phyloP scores from a whole-genome alignment of 2,329 filamentous ascomycete species.

The Diplodia seriata region DNA sequence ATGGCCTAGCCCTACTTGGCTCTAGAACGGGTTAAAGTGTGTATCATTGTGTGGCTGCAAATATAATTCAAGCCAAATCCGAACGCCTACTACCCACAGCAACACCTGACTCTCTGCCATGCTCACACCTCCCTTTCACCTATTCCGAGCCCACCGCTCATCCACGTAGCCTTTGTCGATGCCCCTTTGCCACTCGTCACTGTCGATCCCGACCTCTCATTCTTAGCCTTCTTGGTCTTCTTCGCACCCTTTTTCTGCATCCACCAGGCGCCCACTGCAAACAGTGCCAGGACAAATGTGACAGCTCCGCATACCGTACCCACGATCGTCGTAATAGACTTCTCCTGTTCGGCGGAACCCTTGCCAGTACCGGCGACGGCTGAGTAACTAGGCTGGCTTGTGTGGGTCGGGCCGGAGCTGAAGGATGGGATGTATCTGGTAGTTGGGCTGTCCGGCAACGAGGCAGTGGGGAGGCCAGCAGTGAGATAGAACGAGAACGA shows the following conservation, averaged over 20 bases:
- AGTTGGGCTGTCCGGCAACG: background rate
- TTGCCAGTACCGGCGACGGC: background rate
- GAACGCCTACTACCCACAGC: background rate
- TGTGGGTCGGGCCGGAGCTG: background rate
- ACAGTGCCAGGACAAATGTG: background rate
- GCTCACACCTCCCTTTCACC: background rate
- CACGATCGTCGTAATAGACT: background rate
- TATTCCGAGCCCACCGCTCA: background rate
- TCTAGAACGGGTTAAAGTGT: background rate
- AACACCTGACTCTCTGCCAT: background rate
- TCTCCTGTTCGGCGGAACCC: background rate
- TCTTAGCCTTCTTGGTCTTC: conserved; percentile 13
- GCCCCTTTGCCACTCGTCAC: background rate
- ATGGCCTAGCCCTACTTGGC: background rate
- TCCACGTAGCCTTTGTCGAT: background rate
- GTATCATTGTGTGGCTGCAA: background rate
- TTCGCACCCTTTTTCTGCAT: background rate
- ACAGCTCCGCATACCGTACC: conserved; percentile 2
- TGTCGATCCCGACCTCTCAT: too few species aligned
- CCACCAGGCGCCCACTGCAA: conserved; percentile 1
- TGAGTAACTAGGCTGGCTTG: background rate
- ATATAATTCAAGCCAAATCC: background rate
- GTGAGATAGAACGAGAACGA: background rate
- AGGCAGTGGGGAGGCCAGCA: background rate
- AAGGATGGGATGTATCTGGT: background rate